Percentiles rank a stretch among this genome's conserved stretches.
These are phyloP conservation scores for Hyaloperonospora arabidopsidis DNA, from an alignment of 352 stramenopile genomes.

Conservation along the genomic window DNA sequence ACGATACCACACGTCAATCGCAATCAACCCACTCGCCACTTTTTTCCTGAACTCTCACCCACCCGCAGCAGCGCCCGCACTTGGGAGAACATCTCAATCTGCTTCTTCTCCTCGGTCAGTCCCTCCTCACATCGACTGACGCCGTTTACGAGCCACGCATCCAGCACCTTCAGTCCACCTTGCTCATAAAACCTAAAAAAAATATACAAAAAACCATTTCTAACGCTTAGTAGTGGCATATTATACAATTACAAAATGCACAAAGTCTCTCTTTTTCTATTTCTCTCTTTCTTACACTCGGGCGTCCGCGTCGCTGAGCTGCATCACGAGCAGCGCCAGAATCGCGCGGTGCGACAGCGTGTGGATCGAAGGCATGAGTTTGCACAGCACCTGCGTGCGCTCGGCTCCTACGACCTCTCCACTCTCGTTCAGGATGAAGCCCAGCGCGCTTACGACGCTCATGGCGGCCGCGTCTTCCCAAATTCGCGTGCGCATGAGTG, in stretches of 20 bases:
- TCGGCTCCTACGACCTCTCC: constrained; percentile 64
- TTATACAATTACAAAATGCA: too few species aligned
- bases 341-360: constrained; percentile 71
- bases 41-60: constrained; percentile 4
- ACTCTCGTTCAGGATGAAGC: constrained; percentile 77
- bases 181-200: constrained; percentile 54
- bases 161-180: constrained; percentile 63
- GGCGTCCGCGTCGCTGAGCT: constrained; percentile 60
- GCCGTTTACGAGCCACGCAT: constrained; percentile 59
- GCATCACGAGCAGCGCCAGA: constrained; percentile 60
- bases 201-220: neutral
- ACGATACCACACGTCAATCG: too few species aligned
- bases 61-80: constrained; percentile 63
- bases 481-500: constrained; percentile 59
- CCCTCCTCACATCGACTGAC: constrained; percentile 29
- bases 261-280: neutral
- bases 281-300: constrained; percentile 34
- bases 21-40: neutral
- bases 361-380: constrained; percentile 81
- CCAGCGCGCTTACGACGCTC: constrained; percentile 73
- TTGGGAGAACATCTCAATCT: constrained; percentile 69
- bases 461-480: constrained; percentile 74
- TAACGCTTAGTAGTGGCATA: too few species aligned
- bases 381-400: constrained; percentile 69
- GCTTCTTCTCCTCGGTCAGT: constrained; percentile 53